These are phyloP conservation scores for Chaetomium sp. DNA, from an alignment of 2,329 filamentous ascomycete genomes.

Conservation along the genomic window DNA sequence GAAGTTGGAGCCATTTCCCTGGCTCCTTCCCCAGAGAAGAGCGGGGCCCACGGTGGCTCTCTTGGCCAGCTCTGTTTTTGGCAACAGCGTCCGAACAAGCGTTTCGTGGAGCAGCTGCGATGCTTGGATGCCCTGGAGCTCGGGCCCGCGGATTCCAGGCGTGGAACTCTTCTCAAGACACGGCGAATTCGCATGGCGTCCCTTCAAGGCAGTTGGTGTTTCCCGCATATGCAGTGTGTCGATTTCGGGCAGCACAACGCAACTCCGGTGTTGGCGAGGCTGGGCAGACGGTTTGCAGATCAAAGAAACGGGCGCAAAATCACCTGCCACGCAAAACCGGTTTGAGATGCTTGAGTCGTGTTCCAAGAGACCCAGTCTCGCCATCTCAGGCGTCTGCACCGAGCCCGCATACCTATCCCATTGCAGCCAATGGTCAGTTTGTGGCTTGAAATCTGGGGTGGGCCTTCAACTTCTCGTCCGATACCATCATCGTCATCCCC, in stretches of 20 bases:
- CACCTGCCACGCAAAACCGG: slow-evolving; percentile 2
- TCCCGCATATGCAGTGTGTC: not conserved
- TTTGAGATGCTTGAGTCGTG: not conserved
- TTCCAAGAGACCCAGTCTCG: not conserved
- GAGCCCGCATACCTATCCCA: not conserved
- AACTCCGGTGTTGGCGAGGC: no score
- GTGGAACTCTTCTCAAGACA: no score
- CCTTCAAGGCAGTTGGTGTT: not conserved
- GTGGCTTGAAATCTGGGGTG: not conserved
- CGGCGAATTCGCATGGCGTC: not conserved
- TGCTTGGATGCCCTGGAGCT: no score
- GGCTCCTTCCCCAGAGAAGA: no score
- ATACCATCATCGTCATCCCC: no score
- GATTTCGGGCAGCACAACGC: not conserved
- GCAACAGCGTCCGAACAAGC: no score
- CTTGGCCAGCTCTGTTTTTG: no score
- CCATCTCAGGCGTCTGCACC: not conserved
- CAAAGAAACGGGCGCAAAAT: not conserved
- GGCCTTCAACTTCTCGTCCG: no score
- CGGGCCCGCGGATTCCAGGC: no score
- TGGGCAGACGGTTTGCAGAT: not conserved
- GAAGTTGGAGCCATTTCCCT: no score
- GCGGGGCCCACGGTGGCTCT: no score
- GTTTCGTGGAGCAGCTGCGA: no score
- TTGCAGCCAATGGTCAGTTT: not conserved